Base-by-base conservation (phyloP, 176 grass and related monocot genomes). In the Oryza nivara region DNA sequence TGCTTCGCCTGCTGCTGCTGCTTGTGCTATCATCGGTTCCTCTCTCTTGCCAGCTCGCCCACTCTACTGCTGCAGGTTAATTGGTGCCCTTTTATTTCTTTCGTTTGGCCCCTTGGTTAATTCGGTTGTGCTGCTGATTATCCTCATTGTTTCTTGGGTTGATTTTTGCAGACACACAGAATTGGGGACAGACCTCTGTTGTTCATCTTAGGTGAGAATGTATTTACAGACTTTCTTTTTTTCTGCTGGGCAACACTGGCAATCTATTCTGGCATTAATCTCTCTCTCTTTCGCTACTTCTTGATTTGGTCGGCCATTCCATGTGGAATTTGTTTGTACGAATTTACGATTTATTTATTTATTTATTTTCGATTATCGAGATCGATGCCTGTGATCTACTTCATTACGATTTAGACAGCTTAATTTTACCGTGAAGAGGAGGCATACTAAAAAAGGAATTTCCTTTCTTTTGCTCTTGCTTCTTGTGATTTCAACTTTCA, bases 11-110 rank as follows among this genome's bases (percentile, higher is more conserved):
- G 35, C 20, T 71, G 63, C 19, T 87, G 34, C 71, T 46, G 6
- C 15, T 35, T 35, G 34, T 56, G 32, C 61, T 43, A 8, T 41
- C 40, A 0, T 12, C 74, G 1, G 6, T 73, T 32, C 56, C 70
- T 1, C 45, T 81, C 41, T 86, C 77, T 30, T 75, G 63, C 35
- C 22, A 15, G 78, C 63, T 87, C 48, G 63, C 35, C 70, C 46
- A 4, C 63, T 8, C 40, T 41, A 41, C 7, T 41, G 40, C 40
- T 41, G 7, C 6, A 41, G 40, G 40, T 41, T 41, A 1, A 41
- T 41, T 45, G 36, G 5, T 38, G 36, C 5, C 36, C 36, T 38
- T 38, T 38, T 38, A 38, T 38, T 38, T 38, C 36, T 38, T 38
- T 38, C 5, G 36, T 6, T 38, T 38, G 32, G 17, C 52, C 49